These are phyloP conservation scores for Penicillium malachiteum DNA, from an alignment of 495 filamentous ascomycete genomes.

Conservation along the genomic window DNA sequence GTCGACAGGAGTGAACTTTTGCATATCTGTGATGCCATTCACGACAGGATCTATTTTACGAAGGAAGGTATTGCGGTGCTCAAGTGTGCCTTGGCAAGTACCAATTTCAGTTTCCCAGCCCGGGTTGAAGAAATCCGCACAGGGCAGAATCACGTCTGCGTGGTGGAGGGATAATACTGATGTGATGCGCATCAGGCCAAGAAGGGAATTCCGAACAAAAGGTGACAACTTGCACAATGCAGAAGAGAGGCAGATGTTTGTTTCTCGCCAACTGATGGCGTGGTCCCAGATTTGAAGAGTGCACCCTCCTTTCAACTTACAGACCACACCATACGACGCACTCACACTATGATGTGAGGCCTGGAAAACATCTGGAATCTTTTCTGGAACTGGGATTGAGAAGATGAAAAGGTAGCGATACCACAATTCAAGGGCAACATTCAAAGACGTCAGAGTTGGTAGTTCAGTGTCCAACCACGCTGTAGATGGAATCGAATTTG, in stretches of 20 bases:
- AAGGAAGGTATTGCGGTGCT: slow-evolving; percentile 58
- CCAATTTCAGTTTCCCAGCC: slow-evolving; percentile 68
- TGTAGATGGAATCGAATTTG: slow-evolving; percentile 49
- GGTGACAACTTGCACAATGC: slow-evolving; percentile 58
- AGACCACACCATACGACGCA: slow-evolving; percentile 64
- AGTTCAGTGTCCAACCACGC: slow-evolving; percentile 59
- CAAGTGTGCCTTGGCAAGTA: slow-evolving; percentile 55
- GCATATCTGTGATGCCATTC: slow-evolving; percentile 67
- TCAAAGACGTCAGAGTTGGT: slow-evolving; percentile 57
- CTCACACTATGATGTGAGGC: slow-evolving; percentile 65
- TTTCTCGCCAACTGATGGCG: slow-evolving; percentile 65
- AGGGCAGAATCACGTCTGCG: slow-evolving; percentile 63
- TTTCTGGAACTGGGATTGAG: slow-evolving; percentile 62
- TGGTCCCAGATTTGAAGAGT: slow-evolving; percentile 70
- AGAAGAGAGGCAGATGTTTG: slow-evolving; percentile 59
- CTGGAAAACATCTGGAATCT: slow-evolving; percentile 65
- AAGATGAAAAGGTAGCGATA: slow-evolving; percentile 69
- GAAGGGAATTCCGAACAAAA: slow-evolving; percentile 55
- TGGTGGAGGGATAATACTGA: slow-evolving; percentile 61
- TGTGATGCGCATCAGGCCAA: slow-evolving; percentile 58
- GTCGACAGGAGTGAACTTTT: slow-evolving; percentile 59
- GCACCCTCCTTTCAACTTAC: slow-evolving; percentile 60
- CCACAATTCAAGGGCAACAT: slow-evolving; percentile 59
- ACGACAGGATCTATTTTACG: slow-evolving; percentile 68
- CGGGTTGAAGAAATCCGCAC: slow-evolving; percentile 66